Evolutionary conservation across 352 stramenopile genomes (phyloP).

Genomic region (Phytophthora fragariae): DNA sequence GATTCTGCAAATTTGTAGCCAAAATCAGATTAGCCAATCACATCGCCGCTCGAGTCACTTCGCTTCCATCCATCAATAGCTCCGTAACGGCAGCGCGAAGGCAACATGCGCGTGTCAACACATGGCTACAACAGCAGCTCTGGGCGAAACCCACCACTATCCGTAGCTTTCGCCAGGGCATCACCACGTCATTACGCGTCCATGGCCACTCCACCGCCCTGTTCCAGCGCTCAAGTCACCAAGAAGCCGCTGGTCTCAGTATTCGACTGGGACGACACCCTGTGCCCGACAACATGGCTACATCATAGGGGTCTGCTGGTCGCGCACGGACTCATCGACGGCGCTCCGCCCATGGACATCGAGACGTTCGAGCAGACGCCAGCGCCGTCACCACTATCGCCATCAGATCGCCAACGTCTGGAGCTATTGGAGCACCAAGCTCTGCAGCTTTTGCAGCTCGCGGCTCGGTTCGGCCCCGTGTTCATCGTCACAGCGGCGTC

Average conservation of each 20-base stretch:
- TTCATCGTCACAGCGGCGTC: slow-evolving; percentile 75
- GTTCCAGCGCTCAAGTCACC: neutral
- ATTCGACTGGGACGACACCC: slow-evolving; percentile 77
- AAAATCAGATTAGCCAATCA: neutral
- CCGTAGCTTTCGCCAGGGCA: slow-evolving; percentile 4
- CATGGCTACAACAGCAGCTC: neutral
- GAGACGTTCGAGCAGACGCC: slow-evolving; percentile 24
- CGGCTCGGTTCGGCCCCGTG: slow-evolving; percentile 52
- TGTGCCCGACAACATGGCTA: slow-evolving; percentile 71
- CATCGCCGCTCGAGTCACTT: neutral
- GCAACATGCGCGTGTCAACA: neutral
- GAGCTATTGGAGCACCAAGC: slow-evolving; percentile 51
- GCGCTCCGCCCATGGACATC: slow-evolving; percentile 31
- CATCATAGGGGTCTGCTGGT: slow-evolving; percentile 53
- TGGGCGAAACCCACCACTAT: neutral
- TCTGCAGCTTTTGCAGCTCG: slow-evolving; percentile 49
- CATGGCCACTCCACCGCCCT: neutral
- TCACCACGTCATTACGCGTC: slow-evolving; percentile 23
- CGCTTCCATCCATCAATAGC: neutral
- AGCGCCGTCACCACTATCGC: slow-evolving; percentile 13
- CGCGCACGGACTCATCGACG: slow-evolving; percentile 47
- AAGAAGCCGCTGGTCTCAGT: slow-evolving; percentile 49
- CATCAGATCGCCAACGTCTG: slow-evolving; percentile 35
- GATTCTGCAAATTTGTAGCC: neutral
- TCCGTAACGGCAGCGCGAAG: neutral